A percentile compares a stretch with the other conserved stretches of the same genome.
These are phyloP conservation scores for Zelonia costaricensis DNA, from an alignment of 208 protist genomes.

Conservation along the genomic window DNA sequence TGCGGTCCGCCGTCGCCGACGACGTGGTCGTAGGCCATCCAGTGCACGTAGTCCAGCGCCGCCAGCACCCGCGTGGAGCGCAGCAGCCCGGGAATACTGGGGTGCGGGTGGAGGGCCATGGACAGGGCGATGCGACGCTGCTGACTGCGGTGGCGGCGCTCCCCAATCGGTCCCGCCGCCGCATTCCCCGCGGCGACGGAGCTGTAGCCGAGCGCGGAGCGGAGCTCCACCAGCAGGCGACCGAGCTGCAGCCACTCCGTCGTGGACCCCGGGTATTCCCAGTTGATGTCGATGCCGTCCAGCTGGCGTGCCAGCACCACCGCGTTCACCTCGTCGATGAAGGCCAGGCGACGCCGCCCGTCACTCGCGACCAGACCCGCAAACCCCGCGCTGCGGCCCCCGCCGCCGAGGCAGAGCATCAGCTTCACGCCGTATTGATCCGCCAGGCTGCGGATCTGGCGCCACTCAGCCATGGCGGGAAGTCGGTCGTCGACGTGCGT, in stretches of 20 bases:
- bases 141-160: constrained; percentile 1
- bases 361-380: constrained; percentile 31
- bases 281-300: constrained; percentile 82
- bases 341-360: constrained; percentile 13
- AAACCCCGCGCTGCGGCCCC: constrained; percentile 59
- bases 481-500: constrained; percentile 47
- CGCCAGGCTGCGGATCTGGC: constrained; percentile 30
- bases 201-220: constrained; percentile 17
- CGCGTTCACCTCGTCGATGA: constrained; percentile 38
- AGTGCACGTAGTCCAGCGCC: constrained; percentile 59
- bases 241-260: constrained; percentile 50
- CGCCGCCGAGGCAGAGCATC: constrained; percentile 66
- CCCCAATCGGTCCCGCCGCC: background rate
- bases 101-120: constrained; percentile 51
- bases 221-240: constrained; percentile 34
- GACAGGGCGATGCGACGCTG: constrained; percentile 22
- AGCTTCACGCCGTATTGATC: constrained; percentile 48
- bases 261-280: constrained; percentile 58
- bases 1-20: constrained; percentile 12
- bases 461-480: constrained; percentile 35
- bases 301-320: constrained; percentile 36
- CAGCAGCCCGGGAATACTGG: constrained; percentile 22
- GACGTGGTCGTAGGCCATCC: constrained; percentile 69
- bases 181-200: background rate
- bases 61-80: constrained; percentile 22